Base-by-base conservation (phyloP, 768 basidiomycete genomes). In the Tulasnella sp. region DNA sequence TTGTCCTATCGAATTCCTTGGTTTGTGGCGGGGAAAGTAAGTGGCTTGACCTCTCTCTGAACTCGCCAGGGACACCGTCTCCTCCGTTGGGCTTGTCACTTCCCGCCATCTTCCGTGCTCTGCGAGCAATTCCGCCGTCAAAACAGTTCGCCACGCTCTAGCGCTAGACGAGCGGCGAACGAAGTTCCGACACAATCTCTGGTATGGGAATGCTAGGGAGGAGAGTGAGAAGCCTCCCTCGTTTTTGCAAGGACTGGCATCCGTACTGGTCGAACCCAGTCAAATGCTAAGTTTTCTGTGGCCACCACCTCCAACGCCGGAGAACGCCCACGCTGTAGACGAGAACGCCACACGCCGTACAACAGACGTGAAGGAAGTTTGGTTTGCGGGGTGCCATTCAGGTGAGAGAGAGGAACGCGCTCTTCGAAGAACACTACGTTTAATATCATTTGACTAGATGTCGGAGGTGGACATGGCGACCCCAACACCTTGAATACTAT, bases 131-230 rank as follows among this genome's bases (percentile, higher is more conserved):
- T 79, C 74, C 26, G 77, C 72, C 75, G 79, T 82, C 74, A 44
- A 44, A 26, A 55, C 74, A 40, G 81, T 82, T 77, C 80, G 82
- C 35, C 79, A 79, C 44, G 79, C 79, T 18, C 46, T 79, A 18
- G 51, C 77, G 5, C 44, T 79, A 16, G 79, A 79, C 55, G 79
- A 93, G 91, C 91, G 86, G 79, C 91, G 92, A 44, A 86, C 88
- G 26, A 89, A 87, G 82, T 93, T 90, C 82, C 83, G 85, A 37
- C 90, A 92, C 4, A 91, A 90, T 80, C 81, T 86, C 26, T 93
- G 89, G 81, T 90, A 92, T 81, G 84, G 87, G 23, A 80, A 85
- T n/a, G 69, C 85, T 2, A 85, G 86, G 0, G 81, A 81, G 3
- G 51, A 80, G n/a, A 80, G 79, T 11, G 82, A 83, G 10, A 2